Conservation (phyloP, 176 grass and related monocot genomes). For the Oryza australiensis region DNA sequence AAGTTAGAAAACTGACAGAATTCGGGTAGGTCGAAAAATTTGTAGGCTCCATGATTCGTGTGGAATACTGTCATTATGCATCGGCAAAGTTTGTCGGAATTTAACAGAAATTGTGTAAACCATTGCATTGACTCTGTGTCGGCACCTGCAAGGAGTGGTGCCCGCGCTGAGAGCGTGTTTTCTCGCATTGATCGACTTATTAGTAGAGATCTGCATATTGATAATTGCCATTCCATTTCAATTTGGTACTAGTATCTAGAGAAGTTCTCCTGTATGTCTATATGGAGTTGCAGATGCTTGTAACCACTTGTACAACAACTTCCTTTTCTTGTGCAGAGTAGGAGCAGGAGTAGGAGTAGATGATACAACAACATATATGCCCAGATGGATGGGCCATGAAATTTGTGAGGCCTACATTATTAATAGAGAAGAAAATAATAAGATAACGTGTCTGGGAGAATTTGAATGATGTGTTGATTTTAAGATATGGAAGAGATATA, state of each 20-base stretch:
- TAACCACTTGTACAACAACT: no score
- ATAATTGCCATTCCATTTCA: not conserved
- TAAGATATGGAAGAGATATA: no score
- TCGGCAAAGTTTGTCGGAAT: conserved; percentile 26
- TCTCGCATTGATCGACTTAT: not conserved
- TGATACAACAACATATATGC: not conserved
- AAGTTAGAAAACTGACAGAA: conserved; percentile 44
- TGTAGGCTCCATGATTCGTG: conserved; percentile 32
- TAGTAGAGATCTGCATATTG: conserved; percentile 32
- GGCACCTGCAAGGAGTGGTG: conserved; percentile 36
- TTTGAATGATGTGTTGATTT: no score
- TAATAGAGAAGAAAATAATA: no score
- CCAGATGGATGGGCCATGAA: not conserved
- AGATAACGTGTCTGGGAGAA: no score
- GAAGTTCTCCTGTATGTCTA: not conserved
- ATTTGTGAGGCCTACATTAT: not conserved
- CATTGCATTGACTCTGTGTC: not conserved
- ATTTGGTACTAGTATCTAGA: not conserved
- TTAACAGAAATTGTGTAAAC: conserved; percentile 39
- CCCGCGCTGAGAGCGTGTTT: conserved; percentile 22
- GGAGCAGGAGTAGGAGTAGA: no score
- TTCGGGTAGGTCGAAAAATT: conserved; percentile 31
- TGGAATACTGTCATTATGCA: conserved; percentile 25
- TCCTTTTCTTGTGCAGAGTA: no score
- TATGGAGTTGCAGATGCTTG: not conserved